phyloP scores from a whole-genome alignment of 75 land plant genomes.

The Cunninghamia lanceolata region DNA sequence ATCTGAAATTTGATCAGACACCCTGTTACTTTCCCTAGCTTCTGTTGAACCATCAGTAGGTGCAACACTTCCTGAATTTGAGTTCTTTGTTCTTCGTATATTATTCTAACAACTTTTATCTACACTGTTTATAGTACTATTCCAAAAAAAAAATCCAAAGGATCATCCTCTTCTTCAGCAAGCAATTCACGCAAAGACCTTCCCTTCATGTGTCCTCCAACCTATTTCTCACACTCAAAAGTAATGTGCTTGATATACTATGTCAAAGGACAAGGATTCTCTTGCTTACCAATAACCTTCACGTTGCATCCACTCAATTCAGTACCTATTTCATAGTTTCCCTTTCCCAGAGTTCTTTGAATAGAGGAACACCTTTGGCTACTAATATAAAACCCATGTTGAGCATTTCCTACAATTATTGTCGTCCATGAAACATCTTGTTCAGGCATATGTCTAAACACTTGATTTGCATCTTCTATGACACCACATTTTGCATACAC shows the following conservation, averaged over 20 bases:
- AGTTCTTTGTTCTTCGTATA: constrained; percentile 12
- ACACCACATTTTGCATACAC: constrained; percentile 29
- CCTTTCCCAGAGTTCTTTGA: too few relatives aligned
- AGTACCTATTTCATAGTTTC: too few relatives aligned
- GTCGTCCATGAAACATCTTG: constrained; percentile 31
- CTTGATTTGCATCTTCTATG: constrained; percentile 17
- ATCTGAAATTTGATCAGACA: constrained; percentile 3
- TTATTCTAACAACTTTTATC: not conserved
- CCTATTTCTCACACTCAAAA: too few relatives aligned
- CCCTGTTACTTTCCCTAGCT: constrained; percentile 10
- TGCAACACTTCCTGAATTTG: constrained; percentile 24
- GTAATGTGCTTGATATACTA: too few relatives aligned
- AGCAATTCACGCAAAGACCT: constrained; percentile 39
- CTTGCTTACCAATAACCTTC: too few relatives aligned
- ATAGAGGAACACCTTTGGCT: too few relatives aligned
- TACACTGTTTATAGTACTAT: constrained; percentile 27
- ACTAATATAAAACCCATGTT: constrained; percentile 22
- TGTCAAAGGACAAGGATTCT: too few relatives aligned
- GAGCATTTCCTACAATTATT: constrained; percentile 24
- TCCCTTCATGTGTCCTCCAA: too few relatives aligned
- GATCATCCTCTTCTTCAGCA: constrained; percentile 44
- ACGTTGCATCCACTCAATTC: too few relatives aligned
- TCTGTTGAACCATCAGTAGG: constrained; percentile 13
- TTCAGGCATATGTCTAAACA: constrained; percentile 13
- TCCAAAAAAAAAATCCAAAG: constrained; percentile 47